These are phyloP conservation scores for Silene latifolia DNA, from an alignment of 148 eudicot species.

Conservation along the genomic window DNA sequence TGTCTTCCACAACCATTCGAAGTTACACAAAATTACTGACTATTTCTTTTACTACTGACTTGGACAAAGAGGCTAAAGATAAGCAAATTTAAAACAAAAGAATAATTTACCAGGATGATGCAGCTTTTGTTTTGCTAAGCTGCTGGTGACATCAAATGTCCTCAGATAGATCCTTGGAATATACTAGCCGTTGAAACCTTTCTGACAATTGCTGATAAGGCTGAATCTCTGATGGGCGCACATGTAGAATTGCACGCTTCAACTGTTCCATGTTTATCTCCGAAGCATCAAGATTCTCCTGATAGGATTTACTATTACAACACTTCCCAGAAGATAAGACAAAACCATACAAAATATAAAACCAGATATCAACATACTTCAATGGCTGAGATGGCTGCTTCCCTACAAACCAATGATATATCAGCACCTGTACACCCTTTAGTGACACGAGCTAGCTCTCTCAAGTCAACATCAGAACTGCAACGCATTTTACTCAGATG, in stretches of 20 bases:
- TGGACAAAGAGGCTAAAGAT: not conserved
- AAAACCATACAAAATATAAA: not conserved
- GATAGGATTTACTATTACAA: slow-evolving; percentile 21
- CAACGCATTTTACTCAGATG: slow-evolving; percentile 71
- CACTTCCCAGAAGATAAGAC: not conserved
- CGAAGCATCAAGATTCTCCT: slow-evolving; percentile 64
- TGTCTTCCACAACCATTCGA: not conserved
- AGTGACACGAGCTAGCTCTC: slow-evolving; percentile 59
- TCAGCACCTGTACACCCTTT: slow-evolving; percentile 95
- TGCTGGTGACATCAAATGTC: slow-evolving; percentile 30
- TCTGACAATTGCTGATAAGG: slow-evolving; percentile 57
- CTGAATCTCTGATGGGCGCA: slow-evolving; percentile 61
- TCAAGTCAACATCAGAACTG: slow-evolving; percentile 53
- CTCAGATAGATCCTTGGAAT: slow-evolving; percentile 38
- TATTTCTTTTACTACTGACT: too few relatives aligned
- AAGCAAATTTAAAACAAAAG: slow-evolving; percentile 7
- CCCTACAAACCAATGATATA: slow-evolving; percentile 69
- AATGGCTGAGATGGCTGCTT: slow-evolving; percentile 72
- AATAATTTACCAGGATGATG: slow-evolving; percentile 35
- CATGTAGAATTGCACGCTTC: slow-evolving; percentile 49
- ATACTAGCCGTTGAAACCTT: slow-evolving; percentile 67
- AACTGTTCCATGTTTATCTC: slow-evolving; percentile 80
- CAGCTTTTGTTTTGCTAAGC: slow-evolving; percentile 28
- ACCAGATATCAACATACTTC: slow-evolving; percentile 44
- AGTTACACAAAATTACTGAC: too few relatives aligned